phyloP scores from a whole-genome alignment of 2,329 filamentous ascomycete species.

The Fusarium euwallaceae region DNA sequence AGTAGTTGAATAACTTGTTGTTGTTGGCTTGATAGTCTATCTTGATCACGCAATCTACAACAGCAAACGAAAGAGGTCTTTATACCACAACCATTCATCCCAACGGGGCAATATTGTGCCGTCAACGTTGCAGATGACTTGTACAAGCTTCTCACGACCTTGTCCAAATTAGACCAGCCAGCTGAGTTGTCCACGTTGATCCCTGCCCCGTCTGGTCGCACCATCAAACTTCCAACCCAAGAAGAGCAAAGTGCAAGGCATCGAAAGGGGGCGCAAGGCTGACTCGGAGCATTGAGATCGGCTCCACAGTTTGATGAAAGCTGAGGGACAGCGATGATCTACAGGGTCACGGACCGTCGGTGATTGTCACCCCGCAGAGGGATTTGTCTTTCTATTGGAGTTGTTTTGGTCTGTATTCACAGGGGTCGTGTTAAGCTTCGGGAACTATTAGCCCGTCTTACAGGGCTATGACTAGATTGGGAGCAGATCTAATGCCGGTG shows the following conservation, averaged over 20 bases:
- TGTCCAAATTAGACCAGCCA: neutral
- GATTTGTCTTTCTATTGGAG: neutral
- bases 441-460: conserved; percentile 9
- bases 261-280: conserved; percentile 21
- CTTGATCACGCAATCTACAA: neutral
- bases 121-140: neutral
- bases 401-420: neutral
- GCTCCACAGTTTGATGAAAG: conserved; percentile 10
- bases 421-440: neutral
- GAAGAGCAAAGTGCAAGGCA: neutral
- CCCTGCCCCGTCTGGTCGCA: neutral
- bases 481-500: neutral
- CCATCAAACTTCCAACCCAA: neutral
- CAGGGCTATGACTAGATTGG: neutral
- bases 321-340: conserved; percentile 13
- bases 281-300: neutral
- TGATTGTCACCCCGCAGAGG: neutral
- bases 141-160: neutral
- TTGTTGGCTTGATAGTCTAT: neutral
- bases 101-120: conserved; percentile 16
- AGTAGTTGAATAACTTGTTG: neutral
- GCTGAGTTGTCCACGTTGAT: neutral
- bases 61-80: neutral
- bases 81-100: conserved; percentile 7
- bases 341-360: conserved; percentile 16